Base-by-base conservation (phyloP, 352 stramenopile genomes). In the Pythium phragmiticola region DNA sequence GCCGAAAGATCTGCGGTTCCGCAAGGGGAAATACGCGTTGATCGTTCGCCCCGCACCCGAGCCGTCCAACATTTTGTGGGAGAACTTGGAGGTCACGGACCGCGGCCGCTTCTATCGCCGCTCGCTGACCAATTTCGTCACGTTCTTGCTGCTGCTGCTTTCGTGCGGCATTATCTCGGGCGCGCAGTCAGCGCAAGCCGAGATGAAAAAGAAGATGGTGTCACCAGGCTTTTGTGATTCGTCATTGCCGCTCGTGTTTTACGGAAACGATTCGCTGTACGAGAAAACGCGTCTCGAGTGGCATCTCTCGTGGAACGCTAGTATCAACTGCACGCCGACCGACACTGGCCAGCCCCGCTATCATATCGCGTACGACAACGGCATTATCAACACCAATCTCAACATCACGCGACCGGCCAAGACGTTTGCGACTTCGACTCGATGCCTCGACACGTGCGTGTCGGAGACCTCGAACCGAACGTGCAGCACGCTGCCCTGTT, bases 11-110 rank as follows among this genome's bases (percentile, higher is more conserved):
- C 49, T 94, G 16, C 82, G 83, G 4, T 94, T 94, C 41, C 80
- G 86, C 7, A 54, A 83, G 30, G 72, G 70, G 0, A 68, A 78
- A 53, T 74, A 73, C 55, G 55, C 73, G 2, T 53, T 96, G 14
- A 72, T 70, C 13, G 81, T 96, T 0, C 33, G 59, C 2, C 49
- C 74, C 12, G 87, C 87, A 0, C 83, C 84, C 0, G 87, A 96
- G 54, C 87, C 87, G 23, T 91, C 82, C 2, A 94, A 96, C 48
- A 94, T 96, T 48, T 69, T 94, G 49, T 96, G 87, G 87, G 87
- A 96, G 57, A 96, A 94, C 55, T 72, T 94, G 0, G 85, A 94
- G 59, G 73, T 87, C 9, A 87, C 86, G 33, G 43, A 78, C n/a
- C 68, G 69, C 43, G 80, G 75, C 0, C 82, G 87, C 16, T 77